Evolutionary conservation across 2,329 filamentous ascomycete species (phyloP), one percentile per base, ranked within the genome.

Genomic region (Epicoccum sorghinum): DNA sequence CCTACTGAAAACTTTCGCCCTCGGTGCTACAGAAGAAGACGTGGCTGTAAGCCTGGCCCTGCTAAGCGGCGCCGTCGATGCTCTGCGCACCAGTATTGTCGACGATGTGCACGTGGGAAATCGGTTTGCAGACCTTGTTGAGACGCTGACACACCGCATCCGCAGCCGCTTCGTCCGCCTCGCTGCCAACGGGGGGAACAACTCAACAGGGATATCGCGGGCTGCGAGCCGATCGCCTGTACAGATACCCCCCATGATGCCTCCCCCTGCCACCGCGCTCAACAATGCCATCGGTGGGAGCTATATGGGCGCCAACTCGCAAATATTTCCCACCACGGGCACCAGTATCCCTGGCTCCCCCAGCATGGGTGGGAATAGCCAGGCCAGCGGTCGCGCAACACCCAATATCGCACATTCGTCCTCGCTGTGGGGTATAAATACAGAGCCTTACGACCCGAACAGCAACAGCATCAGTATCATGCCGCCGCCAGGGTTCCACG

Each of bases 101-200:
- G 90, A 95, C 67, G 90, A 95, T 62, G 89, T 93, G 7, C 90
- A 95, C 70, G 82, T 95, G 4, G 90, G 89, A n/a, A 91, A 89
- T 55, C 85, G 90, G 7, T 95, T 95, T 65, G 89, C 90, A 14
- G 89, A 93, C 66, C 82, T 93, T 42, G 83, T 93, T n/a, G 87
- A 92, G 66, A 90, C 88, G 1, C 77, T 95, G 36, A 92, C 89
- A 0, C 87, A 87, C 56, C 83, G 89, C 23, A 81, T 93, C 58
- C 84, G 89, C 48, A 86, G 87, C 62, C 84, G 89, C 6, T 91
- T 95, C 65, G 77, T 86, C 22, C 82, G 83, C 25, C 82, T 86
- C 54, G 77, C 81, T 7, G 81, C 81, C 4, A 78, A 77, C 48
- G 80, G 6, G 9, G 18, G 18, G 18, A 18, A 18, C 18, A 29